Base-by-base conservation (phyloP, 768 basidiomycete species). In the Nevesoporus exiguus region DNA sequence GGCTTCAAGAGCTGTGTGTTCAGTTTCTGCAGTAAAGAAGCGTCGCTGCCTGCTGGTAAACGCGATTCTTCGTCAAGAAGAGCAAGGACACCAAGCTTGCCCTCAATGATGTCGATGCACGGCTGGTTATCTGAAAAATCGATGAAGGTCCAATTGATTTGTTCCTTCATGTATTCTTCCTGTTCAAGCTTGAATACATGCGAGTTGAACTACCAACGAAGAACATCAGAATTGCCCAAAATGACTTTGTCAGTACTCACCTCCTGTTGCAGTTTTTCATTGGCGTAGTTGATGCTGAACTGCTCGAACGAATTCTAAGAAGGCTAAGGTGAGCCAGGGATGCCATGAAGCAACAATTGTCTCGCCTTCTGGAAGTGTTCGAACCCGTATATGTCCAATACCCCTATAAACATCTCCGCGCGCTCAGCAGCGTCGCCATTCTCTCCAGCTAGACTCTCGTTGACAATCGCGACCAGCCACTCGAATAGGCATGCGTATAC, bases 141-240 rank as follows among this genome's bases (percentile, higher is more conserved):
- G 70, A 99, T 99, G 74, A 98, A 98, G 9, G 91, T 98, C 97
- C 97, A 99, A 69, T 97, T 93, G 69, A 99, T 99, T 72, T 97
- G 80, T 69, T 99, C 97, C 60, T 96, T 92, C 48, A 98, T 85
- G 66, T 99, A 99, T 74, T 99, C 97, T 69, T 98, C 97, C 76
- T 99, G 97, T 69, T 99, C 97, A 39, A 99, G 84, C 78, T 98
- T 95, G 83, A 93, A 94, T 46, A 99, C 97, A 68, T 99, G 97
- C 1, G 96, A 97, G 64, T 98, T 98, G 77, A 99, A 99, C 91
- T 97, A 60, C 7, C 53, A 44, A 40, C 52, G 10, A 36, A 31
- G 31, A 51, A 11, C 3, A 49, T 69, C 43, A 68, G 50, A 62
- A 44, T 6, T 39, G 30, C 13, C 44, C 40, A 44, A 10, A 9